phyloP scores from a whole-genome alignment of 2,329 filamentous ascomycete genomes.

The Ophiostoma australiae region DNA sequence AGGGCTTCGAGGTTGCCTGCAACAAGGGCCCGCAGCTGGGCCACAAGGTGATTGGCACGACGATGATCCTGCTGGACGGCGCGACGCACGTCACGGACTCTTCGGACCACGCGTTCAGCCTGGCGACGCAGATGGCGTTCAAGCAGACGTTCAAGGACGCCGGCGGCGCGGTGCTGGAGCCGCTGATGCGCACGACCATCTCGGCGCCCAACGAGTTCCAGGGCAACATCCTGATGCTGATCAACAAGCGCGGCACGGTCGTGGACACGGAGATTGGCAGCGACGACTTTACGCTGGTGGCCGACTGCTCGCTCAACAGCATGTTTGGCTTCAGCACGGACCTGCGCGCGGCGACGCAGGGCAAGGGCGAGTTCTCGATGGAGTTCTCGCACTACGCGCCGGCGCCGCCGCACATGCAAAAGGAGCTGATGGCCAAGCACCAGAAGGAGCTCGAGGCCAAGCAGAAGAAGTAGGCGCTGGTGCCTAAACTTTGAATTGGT shows the following conservation, averaged over 20 bases:
- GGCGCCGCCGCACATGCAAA: constrained; percentile 80
- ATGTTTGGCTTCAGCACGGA: constrained; percentile 98
- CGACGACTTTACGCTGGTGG: constrained; percentile 88
- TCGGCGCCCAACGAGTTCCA: constrained; percentile 97
- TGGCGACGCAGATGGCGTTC: constrained; percentile 93
- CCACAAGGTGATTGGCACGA: constrained; percentile 82
- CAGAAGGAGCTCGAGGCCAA: constrained; percentile 55
- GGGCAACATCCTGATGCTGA: constrained; percentile 84
- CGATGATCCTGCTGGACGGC: constrained; percentile 92
- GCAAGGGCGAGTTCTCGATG: constrained; percentile 98
- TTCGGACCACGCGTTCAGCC: constrained; percentile 92
- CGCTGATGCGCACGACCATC: constrained; percentile 96
- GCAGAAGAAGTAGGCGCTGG: constrained; percentile 44
- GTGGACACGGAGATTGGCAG: constrained; percentile 90
- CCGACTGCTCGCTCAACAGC: constrained; percentile 87
- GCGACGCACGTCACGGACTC: constrained; percentile 97
- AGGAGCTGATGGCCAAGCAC: constrained; percentile 56
- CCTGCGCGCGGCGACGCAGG: constrained; percentile 87
- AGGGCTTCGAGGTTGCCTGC: constrained; percentile 82
- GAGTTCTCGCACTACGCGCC: constrained; percentile 95
- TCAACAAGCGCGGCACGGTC: constrained; percentile 96
- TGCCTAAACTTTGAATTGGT: neutral
- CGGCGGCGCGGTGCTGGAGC: constrained; percentile 81
- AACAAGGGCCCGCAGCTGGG: constrained; percentile 86
- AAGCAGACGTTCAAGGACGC: constrained; percentile 82